These are phyloP conservation scores for Camellia oleifera DNA, from an alignment of 179 eudicot genomes.

Conservation along the genomic window DNA sequence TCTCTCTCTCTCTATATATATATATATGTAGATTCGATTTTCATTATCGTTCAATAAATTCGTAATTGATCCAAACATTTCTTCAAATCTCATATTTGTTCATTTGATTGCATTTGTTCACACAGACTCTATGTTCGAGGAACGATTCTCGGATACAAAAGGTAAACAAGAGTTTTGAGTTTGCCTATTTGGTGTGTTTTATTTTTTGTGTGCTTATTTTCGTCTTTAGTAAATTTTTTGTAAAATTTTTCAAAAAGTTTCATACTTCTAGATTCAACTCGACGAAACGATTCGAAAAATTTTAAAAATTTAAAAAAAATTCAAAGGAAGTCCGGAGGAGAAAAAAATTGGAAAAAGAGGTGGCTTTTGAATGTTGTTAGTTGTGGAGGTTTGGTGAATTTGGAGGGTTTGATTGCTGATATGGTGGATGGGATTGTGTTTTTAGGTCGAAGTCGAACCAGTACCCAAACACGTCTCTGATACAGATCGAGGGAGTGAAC, in stretches of 20 bases:
- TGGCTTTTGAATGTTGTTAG: too few relatives aligned
- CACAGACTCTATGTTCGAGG: constrained; percentile 3
- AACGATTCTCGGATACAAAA: not conserved
- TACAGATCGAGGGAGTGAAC: constrained; percentile 61
- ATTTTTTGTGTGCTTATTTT: too few relatives aligned
- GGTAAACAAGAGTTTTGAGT: not conserved
- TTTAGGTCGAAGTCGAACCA: constrained; percentile 10
- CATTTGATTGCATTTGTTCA: not conserved
- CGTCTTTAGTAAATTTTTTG: too few relatives aligned
- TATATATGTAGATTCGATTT: not conserved
- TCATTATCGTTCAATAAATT: not conserved
- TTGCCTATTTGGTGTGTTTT: too few relatives aligned
- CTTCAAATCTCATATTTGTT: not conserved
- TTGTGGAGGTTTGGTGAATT: too few relatives aligned
- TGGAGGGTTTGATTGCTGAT: not conserved
- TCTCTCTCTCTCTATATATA: not conserved
- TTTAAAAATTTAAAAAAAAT: too few relatives aligned
- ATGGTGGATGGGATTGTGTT: not conserved
- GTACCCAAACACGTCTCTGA: constrained; percentile 45
- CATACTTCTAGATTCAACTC: too few relatives aligned
- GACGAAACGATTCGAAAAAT: too few relatives aligned
- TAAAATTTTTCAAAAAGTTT: too few relatives aligned
- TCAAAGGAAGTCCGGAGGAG: too few relatives aligned
- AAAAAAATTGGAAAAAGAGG: too few relatives aligned
- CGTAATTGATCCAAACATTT: not conserved